Percentiles rank a stretch among this genome's conserved stretches.
Conservation (phyloP, 2,329 filamentous ascomycete genomes). For the Fusarium nygamai region DNA sequence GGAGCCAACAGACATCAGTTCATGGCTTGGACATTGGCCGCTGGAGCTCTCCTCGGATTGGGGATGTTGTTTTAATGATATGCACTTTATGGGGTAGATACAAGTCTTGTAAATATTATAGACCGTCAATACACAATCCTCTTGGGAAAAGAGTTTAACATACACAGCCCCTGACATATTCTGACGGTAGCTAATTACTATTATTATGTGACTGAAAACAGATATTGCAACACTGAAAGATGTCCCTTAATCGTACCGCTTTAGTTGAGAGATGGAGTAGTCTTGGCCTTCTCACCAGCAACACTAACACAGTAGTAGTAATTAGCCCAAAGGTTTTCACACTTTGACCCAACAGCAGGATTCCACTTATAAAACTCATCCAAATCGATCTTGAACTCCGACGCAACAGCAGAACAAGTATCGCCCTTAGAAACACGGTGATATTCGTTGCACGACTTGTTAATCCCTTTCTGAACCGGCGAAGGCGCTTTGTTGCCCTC, state of each 20-base stretch:
- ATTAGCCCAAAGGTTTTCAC: not conserved
- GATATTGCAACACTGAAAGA: fast-evolving
- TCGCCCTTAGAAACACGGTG: not conserved
- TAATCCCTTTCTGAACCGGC: not conserved
- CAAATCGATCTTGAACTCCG: not conserved
- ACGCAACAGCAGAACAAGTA: not conserved
- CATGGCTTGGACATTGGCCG: not conserved
- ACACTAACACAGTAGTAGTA: not conserved
- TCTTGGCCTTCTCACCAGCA: not conserved
- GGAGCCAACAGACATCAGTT: not conserved
- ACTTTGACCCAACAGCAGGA: not conserved
- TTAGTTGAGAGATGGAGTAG: not conserved
- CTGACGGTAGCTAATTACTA: not conserved
- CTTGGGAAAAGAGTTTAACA: fast-evolving
- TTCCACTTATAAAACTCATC: not conserved
- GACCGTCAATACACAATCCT: not conserved
- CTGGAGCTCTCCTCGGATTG: not conserved
- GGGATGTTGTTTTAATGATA: not conserved
- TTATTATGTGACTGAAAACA: fast-evolving
- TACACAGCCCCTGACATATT: fast-evolving
- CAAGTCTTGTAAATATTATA: not conserved
- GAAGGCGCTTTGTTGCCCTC: not conserved
- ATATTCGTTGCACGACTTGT: not conserved
- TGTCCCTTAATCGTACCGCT: fast-evolving
- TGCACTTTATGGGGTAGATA: fast-evolving